Conservation (phyloP, 805 yeast genomes). For the Candida tammaniensis region DNA sequence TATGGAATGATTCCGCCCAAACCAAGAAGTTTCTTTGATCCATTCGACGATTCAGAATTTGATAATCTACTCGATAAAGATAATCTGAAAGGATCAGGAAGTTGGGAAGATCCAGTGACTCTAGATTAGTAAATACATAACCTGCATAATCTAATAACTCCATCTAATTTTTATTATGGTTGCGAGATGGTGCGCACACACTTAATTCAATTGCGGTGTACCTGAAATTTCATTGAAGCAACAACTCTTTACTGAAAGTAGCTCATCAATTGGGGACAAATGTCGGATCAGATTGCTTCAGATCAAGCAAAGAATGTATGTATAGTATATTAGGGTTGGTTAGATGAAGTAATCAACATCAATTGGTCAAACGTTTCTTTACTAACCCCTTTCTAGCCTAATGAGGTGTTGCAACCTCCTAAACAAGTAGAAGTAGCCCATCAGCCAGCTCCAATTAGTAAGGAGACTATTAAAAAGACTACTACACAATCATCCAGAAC, state of each 20-base stretch:
- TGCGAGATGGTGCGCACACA: too few species aligned
- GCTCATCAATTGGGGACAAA: too few species aligned
- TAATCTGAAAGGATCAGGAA: slow-evolving; percentile 19
- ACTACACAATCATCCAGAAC: slow-evolving; percentile 1
- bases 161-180: too few species aligned
- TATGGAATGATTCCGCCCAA: neutral
- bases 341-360: too few species aligned
- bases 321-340: too few species aligned
- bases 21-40: neutral
- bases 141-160: too few species aligned
- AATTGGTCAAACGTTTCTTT: too few species aligned
- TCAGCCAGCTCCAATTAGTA: slow-evolving; percentile 12
- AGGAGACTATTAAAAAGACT: slow-evolving; percentile 6
- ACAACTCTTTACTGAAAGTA: too few species aligned
- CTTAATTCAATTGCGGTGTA: too few species aligned
- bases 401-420: slow-evolving; percentile 15
- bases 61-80: neutral
- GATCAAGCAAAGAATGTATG: too few species aligned
- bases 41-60: neutral
- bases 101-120: slow-evolving; percentile 40
- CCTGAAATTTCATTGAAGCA: slow-evolving; percentile 14
- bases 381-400: slow-evolving; percentile 15
- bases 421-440: slow-evolving; percentile 8
- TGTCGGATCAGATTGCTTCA: too few species aligned
- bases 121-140: slow-evolving; percentile 22